phyloP scores from a whole-genome alignment of 2,329 filamentous ascomycete genomes.

The Colletotrichum higginsianum region DNA sequence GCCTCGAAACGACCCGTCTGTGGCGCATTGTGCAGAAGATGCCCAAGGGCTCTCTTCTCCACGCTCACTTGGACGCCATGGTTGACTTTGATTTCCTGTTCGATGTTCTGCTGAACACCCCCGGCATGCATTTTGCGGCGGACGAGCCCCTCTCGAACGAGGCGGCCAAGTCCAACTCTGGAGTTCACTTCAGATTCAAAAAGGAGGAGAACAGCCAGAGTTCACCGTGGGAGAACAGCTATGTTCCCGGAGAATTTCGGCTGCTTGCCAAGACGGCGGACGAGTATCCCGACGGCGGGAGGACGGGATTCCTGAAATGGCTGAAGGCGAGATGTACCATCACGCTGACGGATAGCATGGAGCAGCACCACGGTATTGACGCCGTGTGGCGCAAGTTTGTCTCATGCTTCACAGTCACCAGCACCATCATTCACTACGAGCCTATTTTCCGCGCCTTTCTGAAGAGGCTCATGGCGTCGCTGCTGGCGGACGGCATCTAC shows the following conservation, averaged over 20 bases:
- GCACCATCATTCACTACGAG: constrained; percentile 83
- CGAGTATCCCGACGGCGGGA: constrained; percentile 77
- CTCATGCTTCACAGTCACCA: constrained; percentile 77
- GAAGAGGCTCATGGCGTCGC: constrained; percentile 73
- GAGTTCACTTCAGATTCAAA: constrained; percentile 71
- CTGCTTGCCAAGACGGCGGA: constrained; percentile 72
- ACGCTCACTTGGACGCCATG: constrained; percentile 88
- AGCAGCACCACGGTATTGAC: constrained; percentile 84
- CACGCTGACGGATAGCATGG: constrained; percentile 76
- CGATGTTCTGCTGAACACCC: constrained; percentile 74
- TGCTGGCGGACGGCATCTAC: constrained; percentile 80
- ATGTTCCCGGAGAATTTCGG: constrained; percentile 69
- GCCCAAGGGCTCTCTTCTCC: constrained; percentile 85
- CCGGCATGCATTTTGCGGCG: constrained; percentile 76
- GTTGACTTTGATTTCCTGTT: constrained; percentile 83
- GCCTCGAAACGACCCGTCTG: constrained; percentile 82
- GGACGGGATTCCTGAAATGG: constrained; percentile 79
- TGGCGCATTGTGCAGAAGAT: constrained; percentile 84
- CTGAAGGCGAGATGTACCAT: constrained; percentile 78
- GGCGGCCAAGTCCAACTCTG: constrained; percentile 63
- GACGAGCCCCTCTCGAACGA: constrained; percentile 67
- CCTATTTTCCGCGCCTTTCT: constrained; percentile 84
- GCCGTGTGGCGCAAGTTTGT: constrained; percentile 83
- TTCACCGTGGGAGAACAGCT: constrained; percentile 73
- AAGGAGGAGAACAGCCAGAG: constrained; percentile 53